Evolutionary conservation across 805 yeast genomes (phyloP), one percentile per base, ranked within the genome.

Genomic region (Metschnikowia arizonensis): DNA sequence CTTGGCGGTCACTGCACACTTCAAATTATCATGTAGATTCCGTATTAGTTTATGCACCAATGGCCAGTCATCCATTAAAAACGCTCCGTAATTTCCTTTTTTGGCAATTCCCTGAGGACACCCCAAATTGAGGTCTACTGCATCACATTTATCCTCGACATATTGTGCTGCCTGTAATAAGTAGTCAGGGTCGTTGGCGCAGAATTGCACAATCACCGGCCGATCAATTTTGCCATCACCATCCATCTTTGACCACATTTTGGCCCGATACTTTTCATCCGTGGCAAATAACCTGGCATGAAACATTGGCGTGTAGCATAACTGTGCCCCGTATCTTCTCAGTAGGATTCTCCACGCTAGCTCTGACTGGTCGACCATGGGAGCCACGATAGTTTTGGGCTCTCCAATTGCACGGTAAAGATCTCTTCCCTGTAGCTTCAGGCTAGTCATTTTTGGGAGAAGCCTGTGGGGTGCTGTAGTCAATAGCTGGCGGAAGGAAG

Each of bases 61-160:
- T 18, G 79, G 87, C 98, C 98, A 93, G 58, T 93, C 97, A 46
- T 93, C 99, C 97, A 90, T 91, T 44, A 93, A 68, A 56, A 90
- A 93, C 0, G 98, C 83, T 0, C 99, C 99, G 62, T 93, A 93
- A 52, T 87, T 84, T 0, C 99, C 99, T 64, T 88, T 87, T 51
- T 77, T 78, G 0, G 99, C 99, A 49, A 93, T 93, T 1, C 97
- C 97, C 64, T 93, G 99, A 0, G 99, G 99, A 64, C 99, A 93
- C 0, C 99, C 99, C 47, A 93, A 72, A 59, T 93, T 93, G 54
- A 93, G 74, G 65, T 93, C 99, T 21, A 93, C 95, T 0, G 97
- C 99, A 67, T 91, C 98, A 65, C 98, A 91, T 49, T 79, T 74
- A 42, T 83, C 86, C 46, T 82, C 87, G 2, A 93, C 95, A 19